These are phyloP conservation scores for Miscanthus sacchariflorus DNA, from an alignment of 202 grass and related monocot genomes.

Conservation along the genomic window DNA sequence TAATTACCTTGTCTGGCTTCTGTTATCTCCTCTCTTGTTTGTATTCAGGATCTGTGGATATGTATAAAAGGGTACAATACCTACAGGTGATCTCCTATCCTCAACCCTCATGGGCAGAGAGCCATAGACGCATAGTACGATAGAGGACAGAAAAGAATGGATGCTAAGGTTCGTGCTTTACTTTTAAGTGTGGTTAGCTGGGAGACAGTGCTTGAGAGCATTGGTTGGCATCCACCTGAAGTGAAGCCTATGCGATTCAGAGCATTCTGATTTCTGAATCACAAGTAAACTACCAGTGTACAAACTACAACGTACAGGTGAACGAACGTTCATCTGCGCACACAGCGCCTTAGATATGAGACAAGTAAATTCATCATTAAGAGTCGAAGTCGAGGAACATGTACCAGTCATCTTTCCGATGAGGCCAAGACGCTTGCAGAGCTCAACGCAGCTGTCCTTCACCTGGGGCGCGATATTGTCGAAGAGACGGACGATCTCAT, in stretches of 20 bases:
- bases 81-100: not conserved
- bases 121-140: no score
- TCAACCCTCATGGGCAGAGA: no score
- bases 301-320: not conserved
- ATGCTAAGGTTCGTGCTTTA: not conserved
- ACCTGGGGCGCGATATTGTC: conserved; percentile 11
- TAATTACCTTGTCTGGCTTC: not conserved
- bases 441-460: conserved; percentile 15
- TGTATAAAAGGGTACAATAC: not conserved
- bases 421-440: conserved; percentile 47
- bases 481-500: conserved; percentile 45
- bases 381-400: not conserved
- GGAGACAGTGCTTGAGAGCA: not conserved
- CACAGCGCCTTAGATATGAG: not conserved
- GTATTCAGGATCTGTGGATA: not conserved
- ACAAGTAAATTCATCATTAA: not conserved
- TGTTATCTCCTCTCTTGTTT: not conserved
- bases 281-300: not conserved
- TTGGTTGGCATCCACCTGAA: not conserved
- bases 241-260: not conserved
- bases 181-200: not conserved
- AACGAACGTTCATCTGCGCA: not conserved
- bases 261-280: not conserved
- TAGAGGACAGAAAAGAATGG: no score
- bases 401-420: conserved; percentile 31